Evolutionary conservation across 2,329 filamentous ascomycete species (phyloP).

Genomic region (Aschersonia sp.): DNA sequence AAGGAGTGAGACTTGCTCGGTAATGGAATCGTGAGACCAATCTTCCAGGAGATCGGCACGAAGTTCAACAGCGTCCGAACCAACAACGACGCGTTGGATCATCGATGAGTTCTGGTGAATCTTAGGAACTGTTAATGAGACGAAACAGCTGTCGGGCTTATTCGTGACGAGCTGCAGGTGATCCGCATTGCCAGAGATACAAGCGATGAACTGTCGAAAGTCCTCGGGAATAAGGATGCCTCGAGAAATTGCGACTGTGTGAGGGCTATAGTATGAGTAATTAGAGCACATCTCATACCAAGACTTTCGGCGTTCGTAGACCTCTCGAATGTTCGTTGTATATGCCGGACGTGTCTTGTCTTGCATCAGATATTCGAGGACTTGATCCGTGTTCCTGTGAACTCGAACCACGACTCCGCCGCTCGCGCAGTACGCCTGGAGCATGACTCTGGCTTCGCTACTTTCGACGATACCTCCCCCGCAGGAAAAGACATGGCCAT

Average conservation of each 20-base stretch:
- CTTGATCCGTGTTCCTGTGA: conserved; percentile 72
- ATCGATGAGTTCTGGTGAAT: conserved; percentile 47
- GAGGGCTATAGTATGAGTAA: conserved; percentile 79
- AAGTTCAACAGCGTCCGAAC: conserved; percentile 84
- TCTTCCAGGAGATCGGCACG: conserved; percentile 83
- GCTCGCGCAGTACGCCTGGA: conserved; percentile 56
- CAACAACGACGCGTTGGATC: conserved; percentile 61
- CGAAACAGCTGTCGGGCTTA: conserved; percentile 76
- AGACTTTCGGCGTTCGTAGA: conserved; percentile 77
- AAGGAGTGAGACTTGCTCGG: conserved; percentile 67
- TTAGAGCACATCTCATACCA: conserved; percentile 94
- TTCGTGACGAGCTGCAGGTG: conserved; percentile 25
- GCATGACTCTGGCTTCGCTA: conserved; percentile 60
- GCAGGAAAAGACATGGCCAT: conserved; percentile 76
- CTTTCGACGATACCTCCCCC: conserved; percentile 89
- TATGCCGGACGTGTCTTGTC: conserved; percentile 90
- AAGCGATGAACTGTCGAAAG: conserved; percentile 23
- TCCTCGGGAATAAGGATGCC: conserved; percentile 16
- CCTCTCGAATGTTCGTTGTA: conserved; percentile 78
- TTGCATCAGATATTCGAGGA: conserved; percentile 75
- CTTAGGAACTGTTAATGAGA: conserved; percentile 74
- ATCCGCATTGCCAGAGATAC: conserved; percentile 24
- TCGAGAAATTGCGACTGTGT: conserved; percentile 18
- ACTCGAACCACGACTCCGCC: conserved; percentile 80
- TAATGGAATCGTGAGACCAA: conserved; percentile 60